Evolutionary conservation across 75 land plant genomes (phyloP).

Genomic region (Cryptomeria japonica): DNA sequence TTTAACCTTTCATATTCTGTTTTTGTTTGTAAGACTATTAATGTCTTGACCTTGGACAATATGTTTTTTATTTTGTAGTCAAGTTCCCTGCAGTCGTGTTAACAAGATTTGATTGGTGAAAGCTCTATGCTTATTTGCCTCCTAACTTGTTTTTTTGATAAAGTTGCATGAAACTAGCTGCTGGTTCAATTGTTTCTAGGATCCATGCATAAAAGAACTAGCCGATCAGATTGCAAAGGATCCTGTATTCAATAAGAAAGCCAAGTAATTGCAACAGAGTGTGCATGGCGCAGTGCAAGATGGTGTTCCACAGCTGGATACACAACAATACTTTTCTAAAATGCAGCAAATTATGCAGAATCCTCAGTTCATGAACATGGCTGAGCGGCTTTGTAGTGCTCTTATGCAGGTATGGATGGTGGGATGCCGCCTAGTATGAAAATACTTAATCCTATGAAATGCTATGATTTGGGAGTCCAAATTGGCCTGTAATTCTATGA

Average conservation of each 20-base stretch:
- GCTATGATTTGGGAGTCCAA: too few relatives aligned
- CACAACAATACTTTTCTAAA: constrained; percentile 72
- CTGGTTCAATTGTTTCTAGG: constrained; percentile 43
- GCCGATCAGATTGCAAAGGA: constrained; percentile 93
- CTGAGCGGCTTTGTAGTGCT: constrained; percentile 88
- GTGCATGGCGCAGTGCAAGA: constrained; percentile 59
- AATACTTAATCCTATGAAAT: background rate
- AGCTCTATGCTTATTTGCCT: background rate
- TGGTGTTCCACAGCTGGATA: constrained; percentile 73
- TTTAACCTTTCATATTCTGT: background rate
- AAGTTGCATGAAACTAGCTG: background rate
- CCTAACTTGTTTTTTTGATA: background rate
- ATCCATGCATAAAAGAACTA: constrained; percentile 86
- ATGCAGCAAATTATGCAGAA: constrained; percentile 99
- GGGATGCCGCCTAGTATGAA: background rate
- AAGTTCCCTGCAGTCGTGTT: background rate
- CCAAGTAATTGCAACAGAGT: constrained; percentile 81
- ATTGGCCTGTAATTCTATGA: too few relatives aligned
- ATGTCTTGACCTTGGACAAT: background rate
- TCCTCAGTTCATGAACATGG: constrained; percentile 96
- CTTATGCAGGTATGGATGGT: constrained; percentile 77
- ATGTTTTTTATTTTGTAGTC: background rate
- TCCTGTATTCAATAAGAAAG: constrained; percentile 91
- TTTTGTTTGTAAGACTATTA: background rate
- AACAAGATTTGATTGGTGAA: background rate